Evolutionary conservation across 345 rosid species (phyloP).

Genomic region (Salix purpurea): DNA sequence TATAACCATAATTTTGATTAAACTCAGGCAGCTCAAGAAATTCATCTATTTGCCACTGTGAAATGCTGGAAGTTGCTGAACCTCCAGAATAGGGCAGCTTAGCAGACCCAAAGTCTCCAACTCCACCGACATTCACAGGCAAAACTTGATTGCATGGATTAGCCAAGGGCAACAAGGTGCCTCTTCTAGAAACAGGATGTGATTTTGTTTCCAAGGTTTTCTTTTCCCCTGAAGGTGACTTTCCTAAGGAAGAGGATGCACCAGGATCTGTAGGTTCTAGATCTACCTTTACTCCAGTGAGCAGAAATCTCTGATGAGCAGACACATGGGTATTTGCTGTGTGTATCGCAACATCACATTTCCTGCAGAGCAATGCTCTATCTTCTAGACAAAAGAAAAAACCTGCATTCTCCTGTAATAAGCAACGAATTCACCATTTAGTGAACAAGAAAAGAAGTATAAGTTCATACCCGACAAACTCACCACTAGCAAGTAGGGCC

Average conservation of each 20-base stretch:
- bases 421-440: neutral
- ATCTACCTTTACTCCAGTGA: constrained; percentile 92
- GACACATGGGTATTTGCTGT: constrained; percentile 65
- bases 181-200: constrained; percentile 31
- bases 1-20: constrained; percentile 54
- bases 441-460: neutral
- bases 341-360: constrained; percentile 89
- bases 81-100: constrained; percentile 64
- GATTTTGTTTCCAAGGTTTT: constrained; percentile 38
- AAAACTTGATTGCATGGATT: constrained; percentile 31
- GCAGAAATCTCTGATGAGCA: constrained; percentile 83
- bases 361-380: constrained; percentile 89
- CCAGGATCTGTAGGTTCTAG: constrained; percentile 55
- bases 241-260: constrained; percentile 47
- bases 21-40: constrained; percentile 59
- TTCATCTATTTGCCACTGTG: constrained; percentile 82
- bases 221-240: constrained; percentile 46
- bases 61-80: constrained; percentile 52
- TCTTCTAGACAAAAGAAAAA: constrained; percentile 96
- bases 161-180: constrained; percentile 19
- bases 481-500: too few relatives aligned
- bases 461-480: too few relatives aligned
- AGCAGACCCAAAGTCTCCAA: constrained; percentile 18
- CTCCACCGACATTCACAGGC: constrained; percentile 31
- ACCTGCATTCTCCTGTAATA: constrained; percentile 74